Base-by-base conservation (phyloP, 495 filamentous ascomycete genomes). In the Aspergillus incahuasiensis region DNA sequence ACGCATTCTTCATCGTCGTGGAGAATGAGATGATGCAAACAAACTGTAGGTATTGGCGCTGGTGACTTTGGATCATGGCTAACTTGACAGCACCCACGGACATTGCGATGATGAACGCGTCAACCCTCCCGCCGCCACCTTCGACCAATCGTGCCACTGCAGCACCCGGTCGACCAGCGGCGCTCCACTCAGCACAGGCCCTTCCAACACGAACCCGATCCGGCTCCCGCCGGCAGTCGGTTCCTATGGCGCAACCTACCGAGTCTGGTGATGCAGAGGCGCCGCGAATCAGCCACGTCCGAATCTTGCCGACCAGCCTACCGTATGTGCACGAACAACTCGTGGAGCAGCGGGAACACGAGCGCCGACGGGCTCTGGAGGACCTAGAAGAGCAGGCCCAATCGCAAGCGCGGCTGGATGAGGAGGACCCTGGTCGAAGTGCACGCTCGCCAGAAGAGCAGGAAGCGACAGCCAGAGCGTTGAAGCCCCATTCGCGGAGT, bases 21-120 rank as follows among this genome's bases (percentile, higher is more conserved):
- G 94, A 98, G 73, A 97, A 98, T 69, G 91, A 96, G 68, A 82
- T 98, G 65, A 97, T 97, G 95, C 89, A 90, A 64, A 86, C 84
- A 30, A 95, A 90, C 69, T 91, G 91, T 95, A 59, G 73, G 78
- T 68, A 18, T 28, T 28, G 19, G 44, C 13, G 3, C n/a, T n/a
- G n/a, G n/a, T n/a, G 30, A 16, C 22, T 19, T 35, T 21, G 16
- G 12, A 28, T 46, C 5, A 25, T 24, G 25, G 24, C 28, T 60
- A 59, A 66, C 66, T 63, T 39, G 38, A 47, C 18, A 77, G 74
- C 75, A 16, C 75, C 75, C 9, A 71, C 64, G 8, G 75, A 78
- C 52, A 72, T 75, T 43, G 73, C 67, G 49, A 41, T 73, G 49
- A 66, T 74, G 62, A 65, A 54, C 21, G 57, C 58, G 30, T 58